Evolutionary conservation across 2,329 filamentous ascomycete species (phyloP).

Genomic region (Epichloe hybrida): DNA sequence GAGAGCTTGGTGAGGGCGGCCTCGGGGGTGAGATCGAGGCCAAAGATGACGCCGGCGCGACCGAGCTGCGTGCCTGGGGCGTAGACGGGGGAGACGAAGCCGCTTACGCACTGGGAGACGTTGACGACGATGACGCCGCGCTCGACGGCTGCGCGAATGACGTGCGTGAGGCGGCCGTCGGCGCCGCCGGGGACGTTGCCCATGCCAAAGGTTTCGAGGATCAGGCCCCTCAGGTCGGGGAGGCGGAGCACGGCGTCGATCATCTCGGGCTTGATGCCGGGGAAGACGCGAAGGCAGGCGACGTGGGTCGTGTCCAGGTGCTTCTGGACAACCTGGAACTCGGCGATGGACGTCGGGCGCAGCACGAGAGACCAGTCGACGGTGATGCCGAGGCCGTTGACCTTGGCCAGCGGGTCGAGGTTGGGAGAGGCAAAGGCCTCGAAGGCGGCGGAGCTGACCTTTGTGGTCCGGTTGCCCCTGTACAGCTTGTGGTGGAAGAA

Average conservation of each 20-base stretch:
- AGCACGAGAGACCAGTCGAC: constrained; percentile 70
- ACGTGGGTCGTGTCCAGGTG: constrained; percentile 79
- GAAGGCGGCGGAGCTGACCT: constrained; percentile 76
- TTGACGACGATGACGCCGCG: constrained; percentile 80
- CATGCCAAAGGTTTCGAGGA: constrained; percentile 86
- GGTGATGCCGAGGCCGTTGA: constrained; percentile 67
- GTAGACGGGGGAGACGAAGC: constrained; percentile 67
- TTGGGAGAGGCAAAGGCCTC: constrained; percentile 86
- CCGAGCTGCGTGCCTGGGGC: constrained; percentile 66
- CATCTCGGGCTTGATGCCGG: constrained; percentile 88
- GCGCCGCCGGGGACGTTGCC: constrained; percentile 78
- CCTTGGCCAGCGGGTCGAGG: constrained; percentile 63
- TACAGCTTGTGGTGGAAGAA: constrained; percentile 91
- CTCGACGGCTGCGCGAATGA: constrained; percentile 63
- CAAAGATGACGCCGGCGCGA: constrained; percentile 75
- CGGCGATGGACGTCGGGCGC: constrained; percentile 58
- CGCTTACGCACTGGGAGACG: constrained; percentile 75
- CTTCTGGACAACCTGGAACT: constrained; percentile 61
- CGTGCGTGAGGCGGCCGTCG: constrained; percentile 65
- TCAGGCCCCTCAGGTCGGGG: constrained; percentile 64
- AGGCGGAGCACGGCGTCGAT: constrained; percentile 69
- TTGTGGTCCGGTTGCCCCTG: constrained; percentile 77
- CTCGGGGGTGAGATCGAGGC: constrained; percentile 79
- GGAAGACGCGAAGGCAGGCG: constrained; percentile 79
- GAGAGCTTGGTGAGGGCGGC: constrained; percentile 84